Percentiles rank a stretch among this genome's conserved stretches.
Conservation (phyloP, 169 alveolate species). For the Sarcocystis neurona region DNA sequence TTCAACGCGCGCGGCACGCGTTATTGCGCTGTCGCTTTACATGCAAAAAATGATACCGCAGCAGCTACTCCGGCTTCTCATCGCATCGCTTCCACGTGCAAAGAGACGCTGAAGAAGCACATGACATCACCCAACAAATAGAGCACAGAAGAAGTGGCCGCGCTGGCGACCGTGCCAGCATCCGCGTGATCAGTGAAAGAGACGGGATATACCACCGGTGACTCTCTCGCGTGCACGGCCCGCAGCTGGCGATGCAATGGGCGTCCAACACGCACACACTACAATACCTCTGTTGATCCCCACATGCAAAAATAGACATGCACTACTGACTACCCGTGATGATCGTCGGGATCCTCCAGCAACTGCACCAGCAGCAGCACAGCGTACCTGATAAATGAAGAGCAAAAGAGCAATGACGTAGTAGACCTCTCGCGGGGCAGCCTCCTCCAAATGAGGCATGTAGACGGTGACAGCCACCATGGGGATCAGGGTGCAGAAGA, state of each 20-base stretch:
- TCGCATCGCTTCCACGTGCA: too few species aligned
- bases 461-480: not conserved
- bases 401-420: not conserved
- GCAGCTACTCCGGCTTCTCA: too few species aligned
- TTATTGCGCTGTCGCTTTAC: too few species aligned
- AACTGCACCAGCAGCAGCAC: slow-evolving; percentile 9
- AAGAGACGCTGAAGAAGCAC: too few species aligned
- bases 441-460: slow-evolving; percentile 38
- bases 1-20: too few species aligned
- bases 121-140: too few species aligned
- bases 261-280: slow-evolving; percentile 25
- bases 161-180: too few species aligned
- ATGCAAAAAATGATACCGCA: too few species aligned
- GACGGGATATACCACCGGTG: too few species aligned
- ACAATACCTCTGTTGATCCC: not conserved
- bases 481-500: slow-evolving; percentile 1
- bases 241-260: slow-evolving; percentile 6
- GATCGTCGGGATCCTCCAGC: not conserved
- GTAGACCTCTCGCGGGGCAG: slow-evolving; percentile 27
- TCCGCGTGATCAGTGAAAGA: too few species aligned
- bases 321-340: too few species aligned
- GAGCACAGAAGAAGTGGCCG: too few species aligned
- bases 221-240: not conserved
- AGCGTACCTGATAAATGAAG: slow-evolving; percentile 14
- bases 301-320: slow-evolving; percentile 12